Evolutionary conservation across 495 filamentous ascomycete genomes (phyloP).

Genomic region (Trichoderma gamsii): DNA sequence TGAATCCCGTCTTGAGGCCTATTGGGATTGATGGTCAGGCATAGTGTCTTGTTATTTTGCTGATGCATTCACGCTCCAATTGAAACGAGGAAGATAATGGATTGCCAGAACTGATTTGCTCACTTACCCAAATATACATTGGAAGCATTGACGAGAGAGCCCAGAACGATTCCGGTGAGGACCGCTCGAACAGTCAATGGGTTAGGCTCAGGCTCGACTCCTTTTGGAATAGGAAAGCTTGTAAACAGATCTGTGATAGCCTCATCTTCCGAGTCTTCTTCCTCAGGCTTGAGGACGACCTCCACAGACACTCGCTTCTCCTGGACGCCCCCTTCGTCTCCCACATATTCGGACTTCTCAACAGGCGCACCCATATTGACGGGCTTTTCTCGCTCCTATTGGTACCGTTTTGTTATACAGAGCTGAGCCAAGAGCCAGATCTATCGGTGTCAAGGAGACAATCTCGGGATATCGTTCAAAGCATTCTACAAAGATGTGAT

Average conservation of each 20-base stretch:
- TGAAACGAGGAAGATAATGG: neutral
- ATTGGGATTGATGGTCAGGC: neutral
- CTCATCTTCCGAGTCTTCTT: slow-evolving; percentile 20
- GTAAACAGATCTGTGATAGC: slow-evolving; percentile 35
- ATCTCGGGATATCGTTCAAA: neutral
- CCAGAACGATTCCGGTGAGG: slow-evolving; percentile 43
- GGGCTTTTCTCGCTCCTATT: neutral
- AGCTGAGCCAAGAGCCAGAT: neutral
- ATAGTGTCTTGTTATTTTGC: neutral
- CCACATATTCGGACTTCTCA: neutral
- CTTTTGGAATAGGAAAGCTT: slow-evolving; percentile 34
- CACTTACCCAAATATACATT: slow-evolving; percentile 48
- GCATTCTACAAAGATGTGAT: neutral
- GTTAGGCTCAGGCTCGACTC: slow-evolving; percentile 31
- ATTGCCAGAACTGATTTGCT: slow-evolving; percentile 21
- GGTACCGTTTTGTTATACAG: neutral
- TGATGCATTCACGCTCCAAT: neutral
- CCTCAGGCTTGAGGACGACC: neutral
- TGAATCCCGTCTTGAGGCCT: slow-evolving; percentile 47
- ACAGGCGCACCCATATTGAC: neutral
- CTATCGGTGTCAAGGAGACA: neutral
- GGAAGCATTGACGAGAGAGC: slow-evolving; percentile 41
- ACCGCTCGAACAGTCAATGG: slow-evolving; percentile 50
- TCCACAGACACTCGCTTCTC: slow-evolving; percentile 4
- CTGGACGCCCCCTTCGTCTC: neutral